These are phyloP conservation scores for Sporothrix curviconia DNA, from an alignment of 2,329 filamentous ascomycete genomes.

Conservation along the genomic window DNA sequence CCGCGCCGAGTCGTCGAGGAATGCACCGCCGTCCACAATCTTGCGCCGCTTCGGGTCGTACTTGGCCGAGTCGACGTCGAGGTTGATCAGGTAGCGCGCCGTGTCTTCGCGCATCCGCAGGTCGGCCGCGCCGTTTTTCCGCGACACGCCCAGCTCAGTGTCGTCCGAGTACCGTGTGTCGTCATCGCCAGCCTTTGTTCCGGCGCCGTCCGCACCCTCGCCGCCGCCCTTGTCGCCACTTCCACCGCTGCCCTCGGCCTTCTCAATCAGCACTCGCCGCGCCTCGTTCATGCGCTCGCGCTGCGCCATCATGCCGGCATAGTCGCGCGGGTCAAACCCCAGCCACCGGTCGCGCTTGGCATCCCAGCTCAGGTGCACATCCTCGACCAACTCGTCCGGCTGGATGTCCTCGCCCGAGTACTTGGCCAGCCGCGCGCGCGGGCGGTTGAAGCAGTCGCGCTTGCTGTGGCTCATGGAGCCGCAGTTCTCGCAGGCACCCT, in stretches of 20 bases:
- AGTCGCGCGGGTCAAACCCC: conserved; percentile 88
- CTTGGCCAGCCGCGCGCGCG: conserved; percentile 80
- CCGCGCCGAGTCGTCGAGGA: conserved; percentile 69
- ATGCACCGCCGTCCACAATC: conserved; percentile 79
- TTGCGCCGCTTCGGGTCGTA: conserved; percentile 95
- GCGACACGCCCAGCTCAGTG: conserved; percentile 91
- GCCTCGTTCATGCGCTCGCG: conserved; percentile 81
- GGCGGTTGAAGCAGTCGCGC: conserved; percentile 86
- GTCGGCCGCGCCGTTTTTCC: conserved; percentile 84
- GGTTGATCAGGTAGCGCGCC: conserved; percentile 89
- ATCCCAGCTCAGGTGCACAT: conserved; percentile 87
- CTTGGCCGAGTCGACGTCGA: conserved; percentile 92
- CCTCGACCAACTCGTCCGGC: conserved; percentile 80
- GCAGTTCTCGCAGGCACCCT: conserved; percentile 97
- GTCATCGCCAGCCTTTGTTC: not conserved
- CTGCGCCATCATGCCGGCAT: conserved; percentile 78
- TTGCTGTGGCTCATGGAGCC: conserved; percentile 94
- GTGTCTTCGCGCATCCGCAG: conserved; percentile 92
- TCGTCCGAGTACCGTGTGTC: conserved; percentile 69
- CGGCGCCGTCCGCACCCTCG: not conserved
- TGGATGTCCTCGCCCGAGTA: conserved; percentile 92
- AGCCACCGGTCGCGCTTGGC: conserved; percentile 98
- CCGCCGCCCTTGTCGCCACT: not conserved
- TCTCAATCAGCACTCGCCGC: conserved; percentile 43
- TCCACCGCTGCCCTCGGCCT: conserved; percentile 60